Base-by-base conservation (phyloP, 2,329 filamentous ascomycete species). In the Colletotrichum shisoi region DNA sequence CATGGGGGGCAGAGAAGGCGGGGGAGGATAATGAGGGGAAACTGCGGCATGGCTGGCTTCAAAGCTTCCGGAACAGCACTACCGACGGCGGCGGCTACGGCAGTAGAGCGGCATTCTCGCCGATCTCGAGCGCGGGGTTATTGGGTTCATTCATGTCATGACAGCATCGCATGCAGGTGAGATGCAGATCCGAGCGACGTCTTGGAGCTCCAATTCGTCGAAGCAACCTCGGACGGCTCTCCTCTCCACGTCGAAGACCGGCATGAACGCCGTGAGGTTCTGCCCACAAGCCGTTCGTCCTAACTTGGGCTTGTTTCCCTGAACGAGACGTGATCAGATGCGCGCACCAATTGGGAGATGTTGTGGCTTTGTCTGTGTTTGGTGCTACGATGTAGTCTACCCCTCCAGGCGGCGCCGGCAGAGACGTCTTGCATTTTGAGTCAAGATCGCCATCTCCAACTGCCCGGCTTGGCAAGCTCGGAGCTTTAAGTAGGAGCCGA, bases 1-100 rank as follows among this genome's bases (percentile, higher is more conserved):
- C 61, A 42, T 56, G 64, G 61, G 64, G 54, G 8, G 31, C 8
- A 9, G 31, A 34, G 34, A 52, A 46, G 37, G 54, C 27, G 42
- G 19, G 57, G 21, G 45, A 5, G 12, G 19, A 19, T 8, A 13
- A 31, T 60, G 65, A 67, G 65, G 65, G 49, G 54, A 65, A 53
- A 40, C 17, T 31, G 49, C 44, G 13, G 62, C 51, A 48, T 17
- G 31, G 56, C 31, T 37, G 31, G 31, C 31, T 34, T 15, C 56
- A 31, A 24, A 37, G 48, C 37, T 39, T 67, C 65, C 61, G 65
- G 39, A 68, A 51, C 44, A 27, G 46, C 48, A 39, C 49, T 59
- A 56, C 65, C 61, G 65, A 68, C 19, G 40, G 54, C 24, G 4
- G 17, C 17, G 34, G 56, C 42, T 46, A 31, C 31, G 15, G 42